Evolutionary conservation across 1,284 basidiomycete genomes (phyloP), one percentile per base, ranked within the genome.

Genomic region (Malassezia sympodialis): DNA sequence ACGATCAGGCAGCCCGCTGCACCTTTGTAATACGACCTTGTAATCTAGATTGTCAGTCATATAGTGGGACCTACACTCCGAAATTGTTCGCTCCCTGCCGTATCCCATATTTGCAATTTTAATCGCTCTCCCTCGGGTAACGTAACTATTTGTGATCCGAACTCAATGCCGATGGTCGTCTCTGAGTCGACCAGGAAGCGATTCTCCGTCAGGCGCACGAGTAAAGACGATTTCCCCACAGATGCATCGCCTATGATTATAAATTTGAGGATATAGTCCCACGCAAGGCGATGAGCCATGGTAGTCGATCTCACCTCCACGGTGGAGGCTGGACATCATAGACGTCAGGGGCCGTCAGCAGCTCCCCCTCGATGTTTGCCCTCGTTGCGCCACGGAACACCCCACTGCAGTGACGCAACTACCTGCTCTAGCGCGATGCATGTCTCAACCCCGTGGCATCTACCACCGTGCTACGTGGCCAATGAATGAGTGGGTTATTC

Each of bases 41-140:
- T 73, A 50, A 73, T 72, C 61, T 62, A 28, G 0, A 8, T 19
- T 6, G 15, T 15, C 39, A 49, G 8, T 55, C 42, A 0, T 8
- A 21, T 26, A 4, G 15, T 0, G 6, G 37, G 5, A 53, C 62
- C 23, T 53, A 64, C 62, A 26, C 61, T 61, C 23, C 65, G 57
- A 43, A 73, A 73, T 5, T 61, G 58, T 37, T 73, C 71, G 34
- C 57, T 60, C 0, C 71, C 71, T 0, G 69, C 68, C 12, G 71
- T 73, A 45, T 73, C 71, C 71, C 71, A 73, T 3, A 72, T 65
- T 45, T 73, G 69, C 3, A 69, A 61, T 46, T 72, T 72, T 37
- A 73, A 59, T 2, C 61, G 60, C 40, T 72, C 68, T 17, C 68
- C 71, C 14, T 61, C 63, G 37, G 60, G 62, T 10, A 72, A 53